phyloP scores from a whole-genome alignment of 495 filamentous ascomycete genomes.

The Penicillium atrosanguineum region DNA sequence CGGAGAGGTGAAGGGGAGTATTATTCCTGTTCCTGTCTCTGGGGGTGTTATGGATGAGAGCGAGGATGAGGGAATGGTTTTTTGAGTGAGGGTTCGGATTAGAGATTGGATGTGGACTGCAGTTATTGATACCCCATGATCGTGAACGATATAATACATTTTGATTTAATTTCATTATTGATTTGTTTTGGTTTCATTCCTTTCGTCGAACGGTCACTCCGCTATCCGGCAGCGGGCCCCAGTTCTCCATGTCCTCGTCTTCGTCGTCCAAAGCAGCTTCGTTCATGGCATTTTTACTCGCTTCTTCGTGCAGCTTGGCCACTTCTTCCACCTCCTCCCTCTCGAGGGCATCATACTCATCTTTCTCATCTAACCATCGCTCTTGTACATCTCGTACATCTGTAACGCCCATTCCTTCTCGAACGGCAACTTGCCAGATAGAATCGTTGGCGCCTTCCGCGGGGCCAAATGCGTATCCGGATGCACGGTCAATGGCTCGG shows the following conservation, averaged over 20 bases:
- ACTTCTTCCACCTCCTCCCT: constrained; percentile 66
- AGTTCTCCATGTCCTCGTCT: constrained; percentile 36
- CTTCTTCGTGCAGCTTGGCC: constrained; percentile 37
- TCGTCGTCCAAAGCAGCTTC: constrained; percentile 23
- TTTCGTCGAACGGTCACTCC: constrained; percentile 48
- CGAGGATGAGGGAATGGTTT: constrained; percentile 51
- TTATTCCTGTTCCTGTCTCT: constrained; percentile 17
- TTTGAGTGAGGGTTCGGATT: constrained; percentile 24
- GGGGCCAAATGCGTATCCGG: constrained; percentile 89
- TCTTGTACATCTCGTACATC: constrained; percentile 89
- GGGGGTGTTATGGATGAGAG: constrained; percentile 35
- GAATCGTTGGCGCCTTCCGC: constrained; percentile 91
- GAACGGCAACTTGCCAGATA: constrained; percentile 91
- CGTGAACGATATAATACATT: constrained; percentile 29
- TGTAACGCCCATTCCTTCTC: constrained; percentile 75
- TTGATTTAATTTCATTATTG: neutral
- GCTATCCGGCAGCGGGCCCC: constrained; percentile 39
- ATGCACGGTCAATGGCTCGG: constrained; percentile 81
- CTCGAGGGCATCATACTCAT: constrained; percentile 83
- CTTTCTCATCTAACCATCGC: constrained; percentile 87
- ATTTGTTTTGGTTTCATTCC: constrained; percentile 21
- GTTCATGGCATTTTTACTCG: constrained; percentile 16
- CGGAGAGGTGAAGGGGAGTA: constrained; percentile 14
- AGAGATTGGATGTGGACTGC: neutral
- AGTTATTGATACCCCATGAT: constrained; percentile 15